These are phyloP conservation scores for Lactifluus pinguis DNA, from an alignment of 768 basidiomycete genomes.

Conservation along the genomic window DNA sequence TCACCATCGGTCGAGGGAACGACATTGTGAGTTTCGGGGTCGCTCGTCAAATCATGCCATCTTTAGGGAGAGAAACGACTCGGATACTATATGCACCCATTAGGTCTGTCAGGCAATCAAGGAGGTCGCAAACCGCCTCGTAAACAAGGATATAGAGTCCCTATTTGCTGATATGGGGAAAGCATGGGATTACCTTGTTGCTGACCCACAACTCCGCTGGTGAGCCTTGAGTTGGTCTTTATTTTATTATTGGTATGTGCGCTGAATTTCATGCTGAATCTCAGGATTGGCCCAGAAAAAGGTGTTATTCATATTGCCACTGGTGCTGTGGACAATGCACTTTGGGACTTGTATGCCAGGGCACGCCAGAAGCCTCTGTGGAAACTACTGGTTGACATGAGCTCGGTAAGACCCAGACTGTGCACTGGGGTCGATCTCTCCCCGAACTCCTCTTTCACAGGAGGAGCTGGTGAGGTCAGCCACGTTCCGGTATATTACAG, in stretches of 20 bases:
- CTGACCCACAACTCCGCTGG: slow-evolving; percentile 91
- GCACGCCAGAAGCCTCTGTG: slow-evolving; percentile 79
- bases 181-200: slow-evolving; percentile 79
- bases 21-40: slow-evolving; percentile 53
- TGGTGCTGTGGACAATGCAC: slow-evolving; percentile 81
- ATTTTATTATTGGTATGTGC: not conserved
- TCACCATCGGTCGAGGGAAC: slow-evolving; percentile 90
- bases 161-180: slow-evolving; percentile 88
- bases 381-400: slow-evolving; percentile 91
- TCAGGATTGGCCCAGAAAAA: slow-evolving; percentile 88
- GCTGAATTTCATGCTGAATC: not conserved
- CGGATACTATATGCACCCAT: no score
- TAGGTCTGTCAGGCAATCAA: slow-evolving; percentile 78
- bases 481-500: slow-evolving; percentile 86
- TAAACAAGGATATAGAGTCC: slow-evolving; percentile 73
- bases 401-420: slow-evolving; percentile 40
- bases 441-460: slow-evolving; percentile 27
- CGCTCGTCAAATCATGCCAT: not conserved
- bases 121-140: slow-evolving; percentile 68
- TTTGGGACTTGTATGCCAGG: slow-evolving; percentile 91
- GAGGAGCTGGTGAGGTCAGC: slow-evolving; percentile 71
- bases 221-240: slow-evolving; percentile 25
- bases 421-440: not conserved
- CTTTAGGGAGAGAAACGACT: not conserved
- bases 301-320: slow-evolving; percentile 90